Conservation (phyloP, 495 filamentous ascomycete species). For the Trichoderma orchidacearum region DNA sequence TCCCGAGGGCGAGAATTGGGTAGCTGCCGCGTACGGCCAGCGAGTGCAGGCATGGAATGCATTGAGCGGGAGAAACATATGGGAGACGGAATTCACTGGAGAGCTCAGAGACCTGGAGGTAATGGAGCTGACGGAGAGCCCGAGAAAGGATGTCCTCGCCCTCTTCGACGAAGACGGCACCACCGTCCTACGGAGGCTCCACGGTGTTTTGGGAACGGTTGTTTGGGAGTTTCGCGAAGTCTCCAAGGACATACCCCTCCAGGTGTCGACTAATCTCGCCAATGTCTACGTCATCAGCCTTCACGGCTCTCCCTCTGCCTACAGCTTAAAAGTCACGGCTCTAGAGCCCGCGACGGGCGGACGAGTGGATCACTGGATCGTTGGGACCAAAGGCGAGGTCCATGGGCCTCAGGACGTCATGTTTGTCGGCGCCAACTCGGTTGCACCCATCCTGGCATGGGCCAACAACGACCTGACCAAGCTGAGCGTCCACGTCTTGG, state of each 20-base stretch:
- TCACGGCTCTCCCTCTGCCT: conserved; percentile 50
- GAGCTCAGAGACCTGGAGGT: conserved; percentile 68
- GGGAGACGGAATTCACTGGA: conserved; percentile 47
- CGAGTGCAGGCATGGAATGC: conserved; percentile 74
- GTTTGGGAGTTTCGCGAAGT: conserved; percentile 64
- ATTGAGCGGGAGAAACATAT: conserved; percentile 61
- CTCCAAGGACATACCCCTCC: conserved; percentile 58
- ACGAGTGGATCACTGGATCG: conserved; percentile 45
- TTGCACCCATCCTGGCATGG: conserved; percentile 71
- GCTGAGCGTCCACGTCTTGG: conserved; percentile 70
- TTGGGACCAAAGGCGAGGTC: conserved; percentile 65
- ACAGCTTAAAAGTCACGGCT: conserved; percentile 59
- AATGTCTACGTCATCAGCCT: conserved; percentile 67
- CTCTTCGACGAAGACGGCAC: conserved; percentile 44
- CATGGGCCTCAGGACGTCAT: conserved; percentile 51
- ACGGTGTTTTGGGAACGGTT: conserved; percentile 56
- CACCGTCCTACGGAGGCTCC: conserved; percentile 53
- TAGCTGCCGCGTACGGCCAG: conserved; percentile 55
- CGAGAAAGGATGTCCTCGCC: conserved; percentile 56
- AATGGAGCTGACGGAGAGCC: conserved; percentile 51
- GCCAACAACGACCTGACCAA: conserved; percentile 52
- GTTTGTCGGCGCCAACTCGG: conserved; percentile 73
- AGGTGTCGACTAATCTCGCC: conserved; percentile 61
- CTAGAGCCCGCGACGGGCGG: conserved; percentile 59
- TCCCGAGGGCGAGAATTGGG: conserved; percentile 55